phyloP scores from a whole-genome alignment of 192 early-diverging fungal species.

The Backusella mclennaniae region DNA sequence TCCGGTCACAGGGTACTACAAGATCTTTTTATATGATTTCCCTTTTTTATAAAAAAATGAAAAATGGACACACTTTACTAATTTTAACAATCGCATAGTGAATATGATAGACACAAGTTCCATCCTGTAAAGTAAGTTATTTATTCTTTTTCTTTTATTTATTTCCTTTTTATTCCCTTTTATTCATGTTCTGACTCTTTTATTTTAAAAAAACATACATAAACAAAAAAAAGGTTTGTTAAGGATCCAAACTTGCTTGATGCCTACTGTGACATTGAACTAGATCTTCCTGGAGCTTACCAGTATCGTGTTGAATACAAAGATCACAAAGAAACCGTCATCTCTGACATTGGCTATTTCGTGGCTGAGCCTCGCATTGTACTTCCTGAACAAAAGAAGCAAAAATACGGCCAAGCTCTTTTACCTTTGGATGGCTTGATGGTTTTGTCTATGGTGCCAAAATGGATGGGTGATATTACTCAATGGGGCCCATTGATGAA shows the following conservation, averaged over 20 bases:
- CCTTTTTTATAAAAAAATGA: conserved; percentile 21
- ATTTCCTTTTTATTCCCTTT: conserved; percentile 8
- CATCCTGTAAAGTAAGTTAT: conserved; percentile 36
- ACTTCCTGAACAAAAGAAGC: conserved; percentile 35
- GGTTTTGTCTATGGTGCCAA: conserved; percentile 91
- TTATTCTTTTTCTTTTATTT: neutral
- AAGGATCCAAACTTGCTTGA: conserved; percentile 48
- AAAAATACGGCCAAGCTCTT: conserved; percentile 19
- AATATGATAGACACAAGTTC: conserved; percentile 44
- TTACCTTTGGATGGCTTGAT: conserved; percentile 88
- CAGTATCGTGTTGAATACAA: conserved; percentile 83
- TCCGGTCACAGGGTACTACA: conserved; percentile 67
- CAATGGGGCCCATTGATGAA: conserved; percentile 77
- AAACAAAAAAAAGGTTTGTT: neutral
- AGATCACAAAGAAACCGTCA: neutral
- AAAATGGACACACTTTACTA: neutral
- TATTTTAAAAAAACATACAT: neutral
- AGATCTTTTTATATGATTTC: conserved; percentile 22
- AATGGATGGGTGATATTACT: conserved; percentile 88
- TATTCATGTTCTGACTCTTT: too few relatives aligned
- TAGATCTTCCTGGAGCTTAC: conserved; percentile 75
- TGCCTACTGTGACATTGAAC: conserved; percentile 62
- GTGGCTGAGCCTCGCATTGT: conserved; percentile 86
- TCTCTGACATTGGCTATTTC: conserved; percentile 63
- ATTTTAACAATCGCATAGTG: neutral